Evolutionary conservation across 2,329 filamentous ascomycete species (phyloP).

Genomic region (Penicillium italicum): DNA sequence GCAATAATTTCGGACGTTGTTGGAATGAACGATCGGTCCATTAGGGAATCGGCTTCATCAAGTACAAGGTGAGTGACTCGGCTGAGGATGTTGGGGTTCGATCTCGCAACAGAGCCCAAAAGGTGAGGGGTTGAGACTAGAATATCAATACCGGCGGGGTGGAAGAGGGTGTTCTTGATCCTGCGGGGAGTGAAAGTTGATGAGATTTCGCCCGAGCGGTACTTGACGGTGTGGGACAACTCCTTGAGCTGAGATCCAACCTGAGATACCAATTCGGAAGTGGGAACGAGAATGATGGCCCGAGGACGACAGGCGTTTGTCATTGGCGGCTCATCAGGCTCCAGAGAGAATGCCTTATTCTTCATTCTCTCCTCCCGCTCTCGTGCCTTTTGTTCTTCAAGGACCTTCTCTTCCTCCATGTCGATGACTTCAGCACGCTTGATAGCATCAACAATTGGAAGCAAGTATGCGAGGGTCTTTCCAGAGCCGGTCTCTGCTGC

Average conservation of each 20-base stretch:
- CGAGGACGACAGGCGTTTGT: constrained; percentile 70
- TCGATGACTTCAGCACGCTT: constrained; percentile 70
- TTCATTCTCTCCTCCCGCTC: constrained; percentile 50
- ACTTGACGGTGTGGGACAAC: constrained; percentile 81
- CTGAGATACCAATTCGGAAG: constrained; percentile 85
- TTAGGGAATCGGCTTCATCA: constrained; percentile 92
- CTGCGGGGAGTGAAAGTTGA: constrained; percentile 70
- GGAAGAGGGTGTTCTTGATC: constrained; percentile 82
- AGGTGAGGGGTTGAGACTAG: constrained; percentile 86
- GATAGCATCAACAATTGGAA: constrained; percentile 79
- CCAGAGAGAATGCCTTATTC: constrained; percentile 60
- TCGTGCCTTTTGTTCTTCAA: constrained; percentile 54
- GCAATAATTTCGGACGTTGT: constrained; percentile 80
- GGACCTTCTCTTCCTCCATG: constrained; percentile 54
- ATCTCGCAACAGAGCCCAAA: constrained; percentile 79
- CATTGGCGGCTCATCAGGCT: constrained; percentile 59
- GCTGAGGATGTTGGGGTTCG: constrained; percentile 88
- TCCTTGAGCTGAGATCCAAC: constrained; percentile 76
- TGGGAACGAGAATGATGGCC: constrained; percentile 83
- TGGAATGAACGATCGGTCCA: constrained; percentile 87
- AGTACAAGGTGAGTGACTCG: constrained; percentile 83
- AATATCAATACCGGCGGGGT: constrained; percentile 75
- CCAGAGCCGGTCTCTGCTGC: constrained; percentile 96
- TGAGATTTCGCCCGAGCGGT: constrained; percentile 77
- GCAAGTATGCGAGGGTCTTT: constrained; percentile 88